Evolutionary conservation across 164 flowering plant species (phyloP).

Genomic region (Magnolia kwangsiensis): DNA sequence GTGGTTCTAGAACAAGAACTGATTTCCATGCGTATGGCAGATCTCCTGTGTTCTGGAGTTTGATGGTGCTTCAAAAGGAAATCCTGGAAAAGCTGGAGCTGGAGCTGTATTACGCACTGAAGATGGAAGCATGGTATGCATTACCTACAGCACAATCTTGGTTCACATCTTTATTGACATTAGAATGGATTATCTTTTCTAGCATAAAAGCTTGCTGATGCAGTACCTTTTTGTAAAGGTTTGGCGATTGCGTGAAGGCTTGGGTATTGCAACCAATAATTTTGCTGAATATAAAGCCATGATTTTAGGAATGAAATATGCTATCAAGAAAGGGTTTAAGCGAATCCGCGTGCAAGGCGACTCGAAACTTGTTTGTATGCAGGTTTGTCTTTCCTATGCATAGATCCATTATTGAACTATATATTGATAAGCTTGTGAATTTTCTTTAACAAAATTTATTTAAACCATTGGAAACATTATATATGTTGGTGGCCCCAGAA

Average conservation of each 20-base stretch:
- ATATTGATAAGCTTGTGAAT: too few species aligned
- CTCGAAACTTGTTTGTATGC: constrained; percentile 78
- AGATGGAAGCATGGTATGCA: constrained; percentile 68
- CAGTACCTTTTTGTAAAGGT: constrained; percentile 35
- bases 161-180: neutral
- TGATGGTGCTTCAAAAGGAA: constrained; percentile 97
- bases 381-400: constrained; percentile 39
- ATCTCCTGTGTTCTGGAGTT: constrained; percentile 65
- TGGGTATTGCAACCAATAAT: constrained; percentile 69
- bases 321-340: constrained; percentile 65
- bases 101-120: constrained; percentile 72
- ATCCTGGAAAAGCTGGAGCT: constrained; percentile 94
- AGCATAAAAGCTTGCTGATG: neutral
- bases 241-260: constrained; percentile 71
- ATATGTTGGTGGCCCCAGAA: too few species aligned
- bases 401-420: too few species aligned
- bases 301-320: constrained; percentile 70
- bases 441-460: too few species aligned
- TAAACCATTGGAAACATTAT: too few species aligned
- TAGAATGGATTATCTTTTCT: neutral
- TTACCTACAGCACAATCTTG: neutral
- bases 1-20: neutral
- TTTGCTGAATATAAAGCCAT: constrained; percentile 79
- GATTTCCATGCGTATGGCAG: constrained; percentile 25
- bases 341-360: constrained; percentile 67